Evolutionary conservation across 305 asterid genomes (phyloP).

Genomic region (Rubia tinctorum): DNA sequence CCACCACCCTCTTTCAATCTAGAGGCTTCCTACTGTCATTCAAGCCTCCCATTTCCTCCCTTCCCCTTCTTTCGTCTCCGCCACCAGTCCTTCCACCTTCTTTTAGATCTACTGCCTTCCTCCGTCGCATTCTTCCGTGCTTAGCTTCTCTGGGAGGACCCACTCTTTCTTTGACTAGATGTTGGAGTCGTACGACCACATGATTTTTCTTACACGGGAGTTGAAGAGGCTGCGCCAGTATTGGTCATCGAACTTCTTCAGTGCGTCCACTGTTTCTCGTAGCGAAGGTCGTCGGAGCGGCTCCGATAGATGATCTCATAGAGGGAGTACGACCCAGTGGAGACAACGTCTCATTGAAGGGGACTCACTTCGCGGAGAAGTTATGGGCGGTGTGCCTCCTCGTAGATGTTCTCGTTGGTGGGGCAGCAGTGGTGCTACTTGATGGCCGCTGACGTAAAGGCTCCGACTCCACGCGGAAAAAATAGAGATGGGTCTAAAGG

Average conservation of each 20-base stretch:
- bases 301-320: constrained; percentile 31
- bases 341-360: constrained; percentile 22
- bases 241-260: constrained; percentile 25
- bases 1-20: too few species aligned
- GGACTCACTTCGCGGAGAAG: constrained; percentile 35
- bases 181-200: constrained; percentile 32
- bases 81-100: too few species aligned
- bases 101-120: too few species aligned
- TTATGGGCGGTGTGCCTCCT: constrained; percentile 34
- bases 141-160: constrained; percentile 30
- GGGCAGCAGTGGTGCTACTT: constrained; percentile 40
- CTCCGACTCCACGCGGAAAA: constrained; percentile 15
- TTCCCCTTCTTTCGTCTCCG: too few species aligned
- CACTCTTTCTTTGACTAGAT: constrained; percentile 35
- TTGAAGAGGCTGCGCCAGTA: constrained; percentile 27
- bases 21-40: too few species aligned
- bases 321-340: constrained; percentile 23
- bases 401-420: constrained; percentile 34
- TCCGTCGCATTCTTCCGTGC: too few species aligned
- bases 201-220: constrained; percentile 27
- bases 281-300: constrained; percentile 28
- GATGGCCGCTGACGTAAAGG: constrained; percentile 8
- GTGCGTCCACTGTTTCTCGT: constrained; percentile 30
- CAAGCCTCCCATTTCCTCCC: too few species aligned
- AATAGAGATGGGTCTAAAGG: constrained; percentile 28